Base-by-base conservation (phyloP, 495 filamentous ascomycete species). In the Penicillium tannophilum region DNA sequence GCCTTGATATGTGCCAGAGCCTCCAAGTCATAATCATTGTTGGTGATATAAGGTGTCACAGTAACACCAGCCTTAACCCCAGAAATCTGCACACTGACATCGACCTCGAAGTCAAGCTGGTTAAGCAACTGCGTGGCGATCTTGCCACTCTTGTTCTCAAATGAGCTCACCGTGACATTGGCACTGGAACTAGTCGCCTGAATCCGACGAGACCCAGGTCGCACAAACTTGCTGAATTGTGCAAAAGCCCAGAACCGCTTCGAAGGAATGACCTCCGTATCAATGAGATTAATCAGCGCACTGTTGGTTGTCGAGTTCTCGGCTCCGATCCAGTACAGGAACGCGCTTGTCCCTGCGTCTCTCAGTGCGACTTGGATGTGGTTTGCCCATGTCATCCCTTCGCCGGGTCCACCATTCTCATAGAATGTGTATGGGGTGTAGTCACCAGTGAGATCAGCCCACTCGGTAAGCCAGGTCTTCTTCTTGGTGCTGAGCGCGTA, bases 341-440 rank as follows among this genome's bases (percentile, higher is more conserved):
- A 82, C 6, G 70, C 82, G 30, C 71, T 76, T 12, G 78, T 49
- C 16, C 26, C 46, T 2, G 70, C 72, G 16, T 71, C 60, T 23
- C 72, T 72, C 39, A 85, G 62, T 6, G 66, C 76, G 6, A 67
- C 68, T n/a, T 76, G 72, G 36, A 84, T 80, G 51, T 77, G 72
- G 54, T 75, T 78, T 1, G 84, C 84, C 84, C 84, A 87, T 1
- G 77, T 78, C 45, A 80, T 63, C 3, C 82, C 83, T 55, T 87
- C 83, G 20, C 77, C 76, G 5, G 67, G 61, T 12, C 60, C 73
- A 17, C 80, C 80, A 39, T 56, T 68, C 19, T 68, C 61, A 52
- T 82, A 81, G 80, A 83, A 87, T 5, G 69, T 49, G 14, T 30
- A 28, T 8, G 46, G 46, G 4, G 46, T 49, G 46, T 16, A 49